phyloP scores from a whole-genome alignment of 2,329 filamentous ascomycete genomes.

The Coniochaeta sp. region DNA sequence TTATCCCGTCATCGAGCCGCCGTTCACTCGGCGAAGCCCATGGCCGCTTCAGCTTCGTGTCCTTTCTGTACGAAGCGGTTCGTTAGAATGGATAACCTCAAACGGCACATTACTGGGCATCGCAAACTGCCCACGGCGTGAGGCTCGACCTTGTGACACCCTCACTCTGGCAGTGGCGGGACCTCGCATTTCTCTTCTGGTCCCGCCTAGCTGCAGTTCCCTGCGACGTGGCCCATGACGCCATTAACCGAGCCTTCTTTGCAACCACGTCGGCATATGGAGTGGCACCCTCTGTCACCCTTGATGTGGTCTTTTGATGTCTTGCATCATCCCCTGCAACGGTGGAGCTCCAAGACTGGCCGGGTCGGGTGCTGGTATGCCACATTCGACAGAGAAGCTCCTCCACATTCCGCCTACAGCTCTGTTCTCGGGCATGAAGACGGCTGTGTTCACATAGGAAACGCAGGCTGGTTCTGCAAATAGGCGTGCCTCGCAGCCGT shows the following conservation, averaged over 20 bases:
- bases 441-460: constrained; percentile 25
- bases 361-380: constrained; percentile 16
- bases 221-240: no score
- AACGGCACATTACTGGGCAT: neutral
- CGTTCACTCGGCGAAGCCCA: neutral
- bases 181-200: neutral
- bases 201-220: no score
- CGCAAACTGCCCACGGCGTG: neutral
- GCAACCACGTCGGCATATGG: neutral
- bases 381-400: constrained; percentile 26
- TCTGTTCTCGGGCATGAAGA: constrained; percentile 25
- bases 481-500: constrained; percentile 27
- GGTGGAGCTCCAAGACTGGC: constrained; percentile 16
- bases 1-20: neutral
- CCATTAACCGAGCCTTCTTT: neutral
- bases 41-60: neutral
- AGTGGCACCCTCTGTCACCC: neutral
- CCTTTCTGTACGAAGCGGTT: neutral
- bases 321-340: constrained; percentile 13
- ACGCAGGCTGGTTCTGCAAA: constrained; percentile 25
- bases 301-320: constrained; percentile 7
- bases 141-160: neutral
- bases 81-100: neutral
- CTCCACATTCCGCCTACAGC: constrained; percentile 24
- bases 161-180: neutral